These are phyloP conservation scores for Teratosphaeria nubilosa DNA, from an alignment of 2,329 filamentous ascomycete genomes.

Conservation along the genomic window DNA sequence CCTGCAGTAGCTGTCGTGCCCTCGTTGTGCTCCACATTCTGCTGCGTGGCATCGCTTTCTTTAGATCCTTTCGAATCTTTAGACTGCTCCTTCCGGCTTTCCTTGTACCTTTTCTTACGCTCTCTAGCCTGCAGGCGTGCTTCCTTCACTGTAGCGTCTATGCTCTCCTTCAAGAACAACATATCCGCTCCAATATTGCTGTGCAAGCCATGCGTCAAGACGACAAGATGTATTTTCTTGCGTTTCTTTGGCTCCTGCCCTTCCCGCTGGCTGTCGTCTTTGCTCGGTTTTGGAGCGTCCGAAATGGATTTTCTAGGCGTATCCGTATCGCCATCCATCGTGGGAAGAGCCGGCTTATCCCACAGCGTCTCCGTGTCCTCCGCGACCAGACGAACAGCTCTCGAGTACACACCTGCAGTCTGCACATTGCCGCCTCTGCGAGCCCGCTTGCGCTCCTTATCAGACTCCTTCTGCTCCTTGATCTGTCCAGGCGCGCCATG, in stretches of 20 bases:
- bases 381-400: conserved; percentile 64
- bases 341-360: conserved; percentile 80
- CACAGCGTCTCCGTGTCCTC: conserved; percentile 85
- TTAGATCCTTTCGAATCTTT: conserved; percentile 4
- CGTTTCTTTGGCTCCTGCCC: conserved; percentile 40
- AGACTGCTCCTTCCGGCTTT: conserved; percentile 21
- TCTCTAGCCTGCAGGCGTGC: conserved; percentile 59
- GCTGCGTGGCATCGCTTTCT: conserved; percentile 1
- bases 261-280: conserved; percentile 6
- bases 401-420: conserved; percentile 71
- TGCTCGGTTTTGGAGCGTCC: conserved; percentile 9
- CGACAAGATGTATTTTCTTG: conserved; percentile 79
- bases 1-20: conserved; percentile 34
- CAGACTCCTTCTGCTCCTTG: conserved; percentile 54
- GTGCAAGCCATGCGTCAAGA: conserved; percentile 88
- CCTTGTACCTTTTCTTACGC: conserved; percentile 35
- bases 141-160: conserved; percentile 70
- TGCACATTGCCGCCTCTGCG: conserved; percentile 54
- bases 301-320: conserved; percentile 13
- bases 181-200: conserved; percentile 94
- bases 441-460: conserved; percentile 40
- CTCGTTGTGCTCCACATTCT: conserved; percentile 9
- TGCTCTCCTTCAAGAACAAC: conserved; percentile 94
- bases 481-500: conserved; percentile 56
- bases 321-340: conserved; percentile 28